phyloP scores from a whole-genome alignment of 257 asterid genomes.

The Solanum virginianum region DNA sequence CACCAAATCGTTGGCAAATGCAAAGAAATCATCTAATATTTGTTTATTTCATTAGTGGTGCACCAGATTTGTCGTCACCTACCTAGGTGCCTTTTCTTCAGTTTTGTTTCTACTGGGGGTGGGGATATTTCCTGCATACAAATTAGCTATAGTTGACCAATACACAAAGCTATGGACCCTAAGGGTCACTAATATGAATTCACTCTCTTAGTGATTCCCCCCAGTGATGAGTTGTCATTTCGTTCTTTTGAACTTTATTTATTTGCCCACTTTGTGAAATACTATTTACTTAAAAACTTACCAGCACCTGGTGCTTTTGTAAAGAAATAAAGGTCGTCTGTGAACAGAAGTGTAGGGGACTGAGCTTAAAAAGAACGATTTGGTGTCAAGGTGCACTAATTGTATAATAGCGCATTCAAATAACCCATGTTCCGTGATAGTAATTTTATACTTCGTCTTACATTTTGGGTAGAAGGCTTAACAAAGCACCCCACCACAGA shows the following conservation, averaged over 20 bases:
- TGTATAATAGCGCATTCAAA: too few species aligned
- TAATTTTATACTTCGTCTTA: too few species aligned
- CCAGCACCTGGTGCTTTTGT: neutral
- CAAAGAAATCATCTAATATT: neutral
- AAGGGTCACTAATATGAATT: neutral
- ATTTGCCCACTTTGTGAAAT: neutral
- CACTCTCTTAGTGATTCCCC: neutral
- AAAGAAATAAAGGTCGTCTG: neutral
- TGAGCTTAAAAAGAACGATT: neutral
- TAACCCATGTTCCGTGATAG: too few species aligned
- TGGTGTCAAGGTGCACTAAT: neutral
- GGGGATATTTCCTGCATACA: neutral
- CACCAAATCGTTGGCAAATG: too few species aligned
- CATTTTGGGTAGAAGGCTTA: too few species aligned
- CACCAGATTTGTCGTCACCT: neutral
- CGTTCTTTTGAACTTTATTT: neutral
- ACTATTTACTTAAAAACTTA: neutral
- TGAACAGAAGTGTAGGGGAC: neutral
- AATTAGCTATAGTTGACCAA: neutral
- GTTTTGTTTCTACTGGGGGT: neutral
- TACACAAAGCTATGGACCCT: neutral
- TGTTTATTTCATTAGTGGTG: neutral
- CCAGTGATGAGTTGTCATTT: neutral
- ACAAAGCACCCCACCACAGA: fast-evolving
- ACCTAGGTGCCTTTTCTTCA: neutral